Conservation (phyloP, 2,329 filamentous ascomycete species). For the Bisporella sp. region DNA sequence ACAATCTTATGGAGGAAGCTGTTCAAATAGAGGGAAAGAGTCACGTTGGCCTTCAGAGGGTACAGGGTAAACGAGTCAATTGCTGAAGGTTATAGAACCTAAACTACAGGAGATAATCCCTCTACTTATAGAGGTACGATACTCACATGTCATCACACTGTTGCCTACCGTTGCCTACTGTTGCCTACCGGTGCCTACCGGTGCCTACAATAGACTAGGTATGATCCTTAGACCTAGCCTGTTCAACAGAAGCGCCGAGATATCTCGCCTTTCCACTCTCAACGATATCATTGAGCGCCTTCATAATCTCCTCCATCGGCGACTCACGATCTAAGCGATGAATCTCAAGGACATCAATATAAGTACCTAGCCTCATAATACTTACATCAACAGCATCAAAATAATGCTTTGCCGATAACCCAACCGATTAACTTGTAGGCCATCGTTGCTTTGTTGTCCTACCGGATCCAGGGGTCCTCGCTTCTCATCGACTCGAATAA, state of each 20-base stretch:
- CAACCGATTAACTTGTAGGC: conserved; percentile 38
- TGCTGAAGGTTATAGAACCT: no score
- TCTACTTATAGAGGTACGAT: no score
- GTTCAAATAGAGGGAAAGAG: no score
- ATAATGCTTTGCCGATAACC: conserved; percentile 55
- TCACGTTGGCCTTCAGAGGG: no score
- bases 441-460: conserved; percentile 29
- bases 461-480: background rate
- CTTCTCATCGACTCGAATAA: conserved; percentile 34
- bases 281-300: conserved; percentile 50
- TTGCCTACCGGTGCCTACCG: no score
- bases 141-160: no score
- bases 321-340: conserved; percentile 48
- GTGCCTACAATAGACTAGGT: no score
- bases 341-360: conserved; percentile 48
- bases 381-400: conserved; percentile 56
- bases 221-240: no score
- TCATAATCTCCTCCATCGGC: conserved; percentile 52
- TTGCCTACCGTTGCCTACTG: no score
- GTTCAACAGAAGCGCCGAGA: conserved; percentile 32
- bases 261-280: conserved; percentile 49
- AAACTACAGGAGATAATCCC: no score
- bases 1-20: conserved; percentile 27
- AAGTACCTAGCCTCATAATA: conserved; percentile 43
- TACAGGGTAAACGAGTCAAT: no score